Evolutionary conservation across 2,329 filamentous ascomycete species (phyloP).

Genomic region (Diaporthe ilicicola): DNA sequence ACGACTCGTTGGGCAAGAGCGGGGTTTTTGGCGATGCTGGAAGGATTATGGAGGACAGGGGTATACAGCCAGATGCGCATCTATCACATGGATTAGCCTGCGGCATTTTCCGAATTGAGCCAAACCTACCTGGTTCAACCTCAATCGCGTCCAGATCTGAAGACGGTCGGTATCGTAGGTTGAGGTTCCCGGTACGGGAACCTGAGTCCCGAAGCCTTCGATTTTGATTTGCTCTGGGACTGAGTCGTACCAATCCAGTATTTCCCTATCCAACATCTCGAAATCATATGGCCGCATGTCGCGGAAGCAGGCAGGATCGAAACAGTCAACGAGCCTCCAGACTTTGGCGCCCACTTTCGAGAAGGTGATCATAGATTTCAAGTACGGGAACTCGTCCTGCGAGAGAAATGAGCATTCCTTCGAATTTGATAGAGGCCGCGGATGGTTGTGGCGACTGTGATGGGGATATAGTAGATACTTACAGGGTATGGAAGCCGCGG

Average conservation of each 20-base stretch:
- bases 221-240: slow-evolving; percentile 69
- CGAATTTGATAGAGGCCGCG: background rate
- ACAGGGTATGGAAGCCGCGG: slow-evolving; percentile 81
- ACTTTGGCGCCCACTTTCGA: slow-evolving; percentile 85
- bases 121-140: slow-evolving; percentile 74
- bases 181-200: slow-evolving; percentile 61
- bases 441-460: background rate
- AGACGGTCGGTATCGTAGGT: slow-evolving; percentile 76
- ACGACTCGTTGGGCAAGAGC: slow-evolving; percentile 77
- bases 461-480: slow-evolving; percentile 42
- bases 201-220: slow-evolving; percentile 66
- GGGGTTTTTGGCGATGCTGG: slow-evolving; percentile 81
- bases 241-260: slow-evolving; percentile 85
- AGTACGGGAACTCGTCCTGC: slow-evolving; percentile 69
- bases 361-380: slow-evolving; percentile 86
- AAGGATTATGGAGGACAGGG: slow-evolving; percentile 84
- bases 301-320: slow-evolving; percentile 66
- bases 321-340: slow-evolving; percentile 81
- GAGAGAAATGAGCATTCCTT: slow-evolving; percentile 35
- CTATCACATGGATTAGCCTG: slow-evolving; percentile 35
- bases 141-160: slow-evolving; percentile 84
- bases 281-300: slow-evolving; percentile 79
- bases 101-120: background rate
- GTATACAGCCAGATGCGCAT: slow-evolving; percentile 90
- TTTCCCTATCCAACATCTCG: slow-evolving; percentile 81